phyloP scores from a whole-genome alignment of 192 early-diverging fungal genomes.

The Coemansia sp. region DNA sequence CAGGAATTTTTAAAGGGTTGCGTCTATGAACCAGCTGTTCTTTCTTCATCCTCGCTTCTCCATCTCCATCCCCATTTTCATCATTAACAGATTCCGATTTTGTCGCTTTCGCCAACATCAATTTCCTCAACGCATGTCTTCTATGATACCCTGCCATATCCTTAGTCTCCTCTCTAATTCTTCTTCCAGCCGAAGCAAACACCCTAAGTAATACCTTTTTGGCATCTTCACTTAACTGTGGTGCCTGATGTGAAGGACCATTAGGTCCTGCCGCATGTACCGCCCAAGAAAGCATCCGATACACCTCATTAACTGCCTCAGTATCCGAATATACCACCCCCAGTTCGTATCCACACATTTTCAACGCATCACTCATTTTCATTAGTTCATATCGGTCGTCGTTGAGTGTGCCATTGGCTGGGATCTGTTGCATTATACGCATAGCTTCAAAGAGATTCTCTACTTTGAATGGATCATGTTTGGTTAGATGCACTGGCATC shows the following conservation, averaged over 20 bases:
- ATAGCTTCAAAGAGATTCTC: constrained; percentile 19
- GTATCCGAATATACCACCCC: constrained; percentile 15
- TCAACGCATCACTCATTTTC: constrained; percentile 51
- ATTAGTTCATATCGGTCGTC: constrained; percentile 45
- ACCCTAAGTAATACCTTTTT: constrained; percentile 24
- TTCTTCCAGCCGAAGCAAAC: constrained; percentile 33
- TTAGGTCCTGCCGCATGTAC: constrained; percentile 29
- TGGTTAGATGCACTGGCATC: constrained; percentile 38
- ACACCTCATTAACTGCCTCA: constrained; percentile 26
- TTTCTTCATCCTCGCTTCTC: background rate
- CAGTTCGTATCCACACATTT: constrained; percentile 49
- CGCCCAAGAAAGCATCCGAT: constrained; percentile 36
- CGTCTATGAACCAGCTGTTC: constrained; percentile 19
- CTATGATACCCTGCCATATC: constrained; percentile 50
- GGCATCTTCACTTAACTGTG: constrained; percentile 29
- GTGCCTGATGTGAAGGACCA: constrained; percentile 20
- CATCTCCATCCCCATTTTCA: background rate
- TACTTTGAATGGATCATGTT: constrained; percentile 34
- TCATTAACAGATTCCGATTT: background rate
- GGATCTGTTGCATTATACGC: constrained; percentile 19
- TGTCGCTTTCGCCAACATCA: constrained; percentile 22
- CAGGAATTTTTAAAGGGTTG: constrained; percentile 42
- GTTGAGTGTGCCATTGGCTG: constrained; percentile 14
- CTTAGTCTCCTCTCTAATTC: constrained; percentile 42
- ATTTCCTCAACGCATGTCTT: constrained; percentile 40